A percentile compares a stretch with the other conserved stretches of the same genome.
Evolutionary conservation across 345 rosid genomes (phyloP).

Genomic region (thale cress (Arabidopsis thaliana)): DNA sequence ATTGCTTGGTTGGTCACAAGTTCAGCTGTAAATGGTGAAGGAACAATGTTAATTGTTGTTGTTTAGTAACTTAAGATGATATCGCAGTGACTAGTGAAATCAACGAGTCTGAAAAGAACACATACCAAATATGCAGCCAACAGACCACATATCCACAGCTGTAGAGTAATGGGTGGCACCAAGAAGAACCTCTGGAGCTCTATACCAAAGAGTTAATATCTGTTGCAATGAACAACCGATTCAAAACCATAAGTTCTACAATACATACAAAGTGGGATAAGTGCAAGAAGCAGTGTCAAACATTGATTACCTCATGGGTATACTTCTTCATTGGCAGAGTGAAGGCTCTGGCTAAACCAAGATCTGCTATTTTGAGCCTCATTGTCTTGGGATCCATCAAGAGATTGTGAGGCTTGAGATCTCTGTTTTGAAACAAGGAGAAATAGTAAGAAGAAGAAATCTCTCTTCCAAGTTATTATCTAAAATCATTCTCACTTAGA

Average conservation of each 20-base stretch:
- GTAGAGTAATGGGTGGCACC: constrained; percentile 97
- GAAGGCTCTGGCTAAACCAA: constrained; percentile 86
- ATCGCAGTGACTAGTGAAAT: not conserved
- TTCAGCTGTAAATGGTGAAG: constrained; percentile 58
- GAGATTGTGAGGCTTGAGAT: constrained; percentile 97
- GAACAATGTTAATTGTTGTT: not conserved
- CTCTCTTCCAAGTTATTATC: not conserved
- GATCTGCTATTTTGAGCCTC: constrained; percentile 96
- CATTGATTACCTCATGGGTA: constrained; percentile 80
- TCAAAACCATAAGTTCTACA: not conserved
- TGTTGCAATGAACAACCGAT: constrained; percentile 31
- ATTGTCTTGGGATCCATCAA: constrained; percentile 87
- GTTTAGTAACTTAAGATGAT: not conserved
- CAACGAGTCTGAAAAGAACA: not conserved
- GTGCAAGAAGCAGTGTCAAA: not conserved
- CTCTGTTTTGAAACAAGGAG: constrained; percentile 51
- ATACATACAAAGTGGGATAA: not conserved
- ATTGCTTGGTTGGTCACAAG: constrained; percentile 84
- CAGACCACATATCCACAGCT: constrained; percentile 97
- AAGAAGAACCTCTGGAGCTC: constrained; percentile 96
- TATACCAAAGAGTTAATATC: constrained; percentile 95
- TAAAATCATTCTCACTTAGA: not conserved
- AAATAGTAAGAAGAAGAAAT: not conserved
- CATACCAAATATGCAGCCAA: constrained; percentile 89
- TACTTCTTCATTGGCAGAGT: constrained; percentile 96